These are phyloP conservation scores for Picochlorum sp. DNA, from an alignment of 139 green algal species.

Conservation along the genomic window DNA sequence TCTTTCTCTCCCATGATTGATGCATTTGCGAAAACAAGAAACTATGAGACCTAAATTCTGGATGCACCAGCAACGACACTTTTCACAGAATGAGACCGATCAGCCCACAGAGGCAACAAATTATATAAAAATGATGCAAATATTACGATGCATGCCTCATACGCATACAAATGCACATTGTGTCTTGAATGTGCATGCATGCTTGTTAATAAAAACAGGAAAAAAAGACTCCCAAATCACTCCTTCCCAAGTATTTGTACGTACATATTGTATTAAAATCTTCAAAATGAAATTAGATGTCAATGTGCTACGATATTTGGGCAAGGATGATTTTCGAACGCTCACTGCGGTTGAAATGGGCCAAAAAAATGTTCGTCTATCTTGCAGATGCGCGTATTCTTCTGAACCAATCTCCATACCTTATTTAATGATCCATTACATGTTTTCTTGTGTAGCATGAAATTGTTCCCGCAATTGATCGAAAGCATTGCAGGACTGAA, in stretches of 20 bases:
- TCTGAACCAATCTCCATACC: background rate
- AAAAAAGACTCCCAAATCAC: too few relatives aligned
- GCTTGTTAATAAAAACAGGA: too few relatives aligned
- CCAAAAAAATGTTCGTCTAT: slow-evolving; percentile 80
- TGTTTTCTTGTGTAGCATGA: slow-evolving; percentile 68
- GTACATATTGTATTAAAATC: background rate
- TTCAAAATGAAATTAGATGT: slow-evolving; percentile 94
- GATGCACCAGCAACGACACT: too few relatives aligned
- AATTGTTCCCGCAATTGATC: slow-evolving; percentile 84
- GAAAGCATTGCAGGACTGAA: slow-evolving; percentile 89
- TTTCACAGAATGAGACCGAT: too few relatives aligned
- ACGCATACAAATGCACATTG: too few relatives aligned
- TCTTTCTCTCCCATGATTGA: slow-evolving; percentile 7
- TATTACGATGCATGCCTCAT: too few relatives aligned
- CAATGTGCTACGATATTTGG: slow-evolving; percentile 89
- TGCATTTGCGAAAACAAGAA: too few relatives aligned
- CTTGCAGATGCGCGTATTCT: background rate
- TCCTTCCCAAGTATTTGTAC: background rate
- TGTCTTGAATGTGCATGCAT: too few relatives aligned
- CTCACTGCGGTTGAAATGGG: slow-evolving; percentile 96
- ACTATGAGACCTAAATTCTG: too few relatives aligned
- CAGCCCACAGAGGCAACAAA: too few relatives aligned
- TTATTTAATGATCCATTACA: background rate
- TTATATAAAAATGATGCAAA: too few relatives aligned
- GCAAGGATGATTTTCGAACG: slow-evolving; percentile 88